Percentiles rank a stretch among this genome's conserved stretches.
These are phyloP conservation scores for Lasiodiplodia sp. DNA, from an alignment of 2,329 filamentous ascomycete genomes.

Conservation along the genomic window DNA sequence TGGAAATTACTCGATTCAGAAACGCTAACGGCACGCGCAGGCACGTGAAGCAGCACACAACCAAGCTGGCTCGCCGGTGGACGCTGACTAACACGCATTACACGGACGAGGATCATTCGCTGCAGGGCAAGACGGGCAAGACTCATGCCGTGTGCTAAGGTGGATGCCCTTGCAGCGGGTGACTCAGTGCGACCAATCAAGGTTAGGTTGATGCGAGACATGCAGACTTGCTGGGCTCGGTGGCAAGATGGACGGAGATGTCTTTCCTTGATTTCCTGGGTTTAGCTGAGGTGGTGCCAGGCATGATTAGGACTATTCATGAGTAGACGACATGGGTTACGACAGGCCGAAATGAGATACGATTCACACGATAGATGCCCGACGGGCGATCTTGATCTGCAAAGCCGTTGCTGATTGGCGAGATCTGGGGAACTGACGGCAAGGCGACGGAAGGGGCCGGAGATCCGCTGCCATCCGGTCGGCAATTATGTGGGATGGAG, in stretches of 20 bases:
- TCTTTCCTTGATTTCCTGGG: not conserved
- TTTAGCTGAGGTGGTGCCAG: not conserved
- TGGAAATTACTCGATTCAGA: not conserved
- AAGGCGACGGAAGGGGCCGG: constrained; percentile 2
- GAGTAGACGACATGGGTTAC: constrained; percentile 12
- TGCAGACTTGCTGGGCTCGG: not conserved
- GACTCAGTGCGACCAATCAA: not conserved
- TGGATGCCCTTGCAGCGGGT: not conserved
- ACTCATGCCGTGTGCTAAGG: constrained; percentile 82
- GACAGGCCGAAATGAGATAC: not conserved
- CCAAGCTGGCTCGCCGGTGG: constrained; percentile 35
- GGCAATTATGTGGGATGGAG: not conserved
- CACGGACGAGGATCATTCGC: constrained; percentile 79
- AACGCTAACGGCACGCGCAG: constrained; percentile 30
- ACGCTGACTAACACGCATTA: constrained; percentile 55
- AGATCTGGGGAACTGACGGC: not conserved
- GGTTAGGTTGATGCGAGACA: not conserved
- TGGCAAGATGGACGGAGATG: not conserved
- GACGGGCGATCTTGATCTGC: constrained; percentile 18
- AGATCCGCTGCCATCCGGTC: constrained; percentile 9
- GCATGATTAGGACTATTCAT: not conserved
- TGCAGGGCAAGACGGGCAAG: constrained; percentile 91
- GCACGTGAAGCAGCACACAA: constrained; percentile 36
- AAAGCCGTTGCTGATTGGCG: constrained; percentile 1
- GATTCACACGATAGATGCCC: constrained; percentile 14